Conservation (phyloP, 176 grass and related monocot genomes). For the Aegilops umbellulata region DNA sequence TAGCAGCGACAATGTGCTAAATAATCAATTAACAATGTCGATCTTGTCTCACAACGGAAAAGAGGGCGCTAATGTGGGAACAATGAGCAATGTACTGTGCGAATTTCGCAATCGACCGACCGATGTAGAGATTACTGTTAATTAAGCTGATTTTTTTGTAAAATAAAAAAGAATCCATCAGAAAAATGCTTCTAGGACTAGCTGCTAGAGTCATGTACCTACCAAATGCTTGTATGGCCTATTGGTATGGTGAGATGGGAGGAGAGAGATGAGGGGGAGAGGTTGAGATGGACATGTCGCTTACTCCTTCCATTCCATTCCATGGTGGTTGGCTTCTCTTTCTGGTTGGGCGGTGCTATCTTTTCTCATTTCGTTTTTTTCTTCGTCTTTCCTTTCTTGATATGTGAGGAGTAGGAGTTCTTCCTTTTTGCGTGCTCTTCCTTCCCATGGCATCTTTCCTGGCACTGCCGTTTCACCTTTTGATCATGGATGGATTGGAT, state of each 20-base stretch:
- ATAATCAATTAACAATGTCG: neutral
- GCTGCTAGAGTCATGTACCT: constrained; percentile 20
- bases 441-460: neutral
- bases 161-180: neutral
- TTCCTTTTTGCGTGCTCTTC: constrained; percentile 2
- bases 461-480: neutral
- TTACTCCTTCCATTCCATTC: constrained; percentile 25
- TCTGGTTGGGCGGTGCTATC: constrained; percentile 21
- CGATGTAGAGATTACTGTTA: neutral
- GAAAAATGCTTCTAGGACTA: constrained; percentile 2
- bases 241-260: neutral
- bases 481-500: neutral
- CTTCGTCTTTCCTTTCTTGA: neutral
- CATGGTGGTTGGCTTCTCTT: constrained; percentile 38
- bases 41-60: too few relatives aligned
- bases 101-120: neutral
- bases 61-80: neutral
- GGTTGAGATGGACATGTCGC: constrained; percentile 19
- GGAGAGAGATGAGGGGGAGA: neutral
- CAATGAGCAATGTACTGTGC: neutral
- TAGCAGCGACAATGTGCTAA: too few relatives aligned
- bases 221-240: constrained; percentile 15
- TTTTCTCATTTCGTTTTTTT: neutral
- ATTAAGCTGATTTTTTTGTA: neutral
- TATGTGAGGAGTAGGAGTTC: constrained; percentile 15